Percentiles rank a stretch among this genome's conserved stretches.
phyloP scores from a whole-genome alignment of 2,329 filamentous ascomycete species.

The Penicillium sp. region DNA sequence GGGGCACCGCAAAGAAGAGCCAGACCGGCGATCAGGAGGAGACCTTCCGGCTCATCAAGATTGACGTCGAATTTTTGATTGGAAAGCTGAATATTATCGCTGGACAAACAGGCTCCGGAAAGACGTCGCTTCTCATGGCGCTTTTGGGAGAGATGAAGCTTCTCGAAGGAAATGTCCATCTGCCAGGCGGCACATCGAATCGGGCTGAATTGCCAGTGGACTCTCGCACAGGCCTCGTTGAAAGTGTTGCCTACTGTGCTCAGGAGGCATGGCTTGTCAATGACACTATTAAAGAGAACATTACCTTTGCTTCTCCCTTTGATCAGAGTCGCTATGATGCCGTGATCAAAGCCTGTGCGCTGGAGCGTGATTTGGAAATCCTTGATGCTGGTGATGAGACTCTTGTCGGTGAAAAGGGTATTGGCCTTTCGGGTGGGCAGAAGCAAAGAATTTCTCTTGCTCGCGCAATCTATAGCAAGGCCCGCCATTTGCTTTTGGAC shows the following conservation, averaged over 20 bases:
- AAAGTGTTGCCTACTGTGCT: slow-evolving; percentile 94
- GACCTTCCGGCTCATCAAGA: slow-evolving; percentile 79
- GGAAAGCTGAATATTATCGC: slow-evolving; percentile 91
- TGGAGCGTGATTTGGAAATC: slow-evolving; percentile 90
- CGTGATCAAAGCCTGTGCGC: slow-evolving; percentile 86
- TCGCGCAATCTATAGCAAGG: slow-evolving; percentile 95
- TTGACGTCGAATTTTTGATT: slow-evolving; percentile 81
- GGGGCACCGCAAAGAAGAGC: slow-evolving; percentile 66
- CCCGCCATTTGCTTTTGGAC: slow-evolving; percentile 86
- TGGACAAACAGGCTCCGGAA: slow-evolving; percentile 91
- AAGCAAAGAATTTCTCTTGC: slow-evolving; percentile 97
- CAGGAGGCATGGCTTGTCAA: slow-evolving; percentile 98
- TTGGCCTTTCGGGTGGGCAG: slow-evolving; percentile 93
- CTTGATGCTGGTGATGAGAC: slow-evolving; percentile 92
- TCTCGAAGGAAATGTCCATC: slow-evolving; percentile 76
- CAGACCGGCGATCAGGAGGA: slow-evolving; percentile 65
- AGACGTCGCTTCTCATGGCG: slow-evolving; percentile 95
- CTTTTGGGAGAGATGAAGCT: slow-evolving; percentile 95
- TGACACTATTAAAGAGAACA: slow-evolving; percentile 93
- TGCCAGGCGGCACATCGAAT: slow-evolving; percentile 78
- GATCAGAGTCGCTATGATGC: slow-evolving; percentile 83
- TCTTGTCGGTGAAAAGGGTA: slow-evolving; percentile 94
- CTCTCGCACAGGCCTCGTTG: slow-evolving; percentile 82
- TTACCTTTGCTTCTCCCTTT: slow-evolving; percentile 81
- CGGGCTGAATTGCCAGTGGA: slow-evolving; percentile 83